Base-by-base conservation (phyloP, 805 yeast species). In the Nakazawaea ernobii region DNA sequence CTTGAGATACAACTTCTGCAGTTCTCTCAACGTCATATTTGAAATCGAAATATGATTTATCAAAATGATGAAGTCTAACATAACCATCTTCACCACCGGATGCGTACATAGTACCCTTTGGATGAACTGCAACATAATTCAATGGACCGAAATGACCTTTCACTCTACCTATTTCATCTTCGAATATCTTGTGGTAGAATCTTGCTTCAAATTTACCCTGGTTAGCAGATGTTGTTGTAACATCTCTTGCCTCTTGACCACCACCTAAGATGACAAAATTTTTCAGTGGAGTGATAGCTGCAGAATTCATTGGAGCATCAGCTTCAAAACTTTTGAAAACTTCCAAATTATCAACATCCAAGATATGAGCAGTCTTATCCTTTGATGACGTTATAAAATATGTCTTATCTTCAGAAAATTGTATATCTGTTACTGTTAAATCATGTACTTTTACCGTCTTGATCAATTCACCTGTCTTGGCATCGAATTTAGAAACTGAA, bases 131-230 rank as follows among this genome's bases (percentile, higher is more conserved):
- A 53, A 94, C 78, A 55, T 86, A 82, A 73, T 94, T 94, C 60
- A 94, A 79, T 42, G 99, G 99, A 75, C 99, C 99, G 76, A 94
- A 94, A 73, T 94, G 99, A 49, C 99, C 99, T 70, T 86, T 88
- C 43, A 94, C 92, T 70, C 97, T 84, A 56, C 98, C 99, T 55
- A 94, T 83, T 68, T 92, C 98, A 63, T 92, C 98, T 67, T 84
- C 85, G 67, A 91, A 94, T 43, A 94, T 79, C 71, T 92, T 94
- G 71, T 94, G 98, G 70, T 83, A 89, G 66, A 94, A 87, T 71
- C 96, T 81, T 33, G 97, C 94, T 73, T 94, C 98, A 67, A 94
- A 94, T 63, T 88, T 88, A 73, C 99, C 99, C 68, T 92, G 96
- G 42, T 84, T 75, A 48, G 90, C 82, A 38, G 94, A 79, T 27